Evolutionary conservation across 2,329 filamentous ascomycete species (phyloP).

Genomic region (Trichoderma atroviride): DNA sequence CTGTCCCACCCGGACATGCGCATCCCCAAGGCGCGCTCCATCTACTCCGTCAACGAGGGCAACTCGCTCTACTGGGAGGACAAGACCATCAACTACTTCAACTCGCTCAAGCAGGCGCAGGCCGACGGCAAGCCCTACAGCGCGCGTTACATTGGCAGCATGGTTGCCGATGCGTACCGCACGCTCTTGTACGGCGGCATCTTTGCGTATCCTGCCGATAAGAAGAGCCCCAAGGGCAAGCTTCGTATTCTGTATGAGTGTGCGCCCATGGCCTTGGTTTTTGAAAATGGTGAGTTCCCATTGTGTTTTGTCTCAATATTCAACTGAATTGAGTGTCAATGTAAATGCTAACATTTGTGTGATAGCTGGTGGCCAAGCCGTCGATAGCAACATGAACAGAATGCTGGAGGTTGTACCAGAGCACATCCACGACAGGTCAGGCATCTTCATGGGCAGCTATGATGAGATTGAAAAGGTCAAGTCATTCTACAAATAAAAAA

Average conservation of each 20-base stretch:
- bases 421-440: constrained; percentile 91
- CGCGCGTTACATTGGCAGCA: constrained; percentile 91
- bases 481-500: constrained; percentile 61
- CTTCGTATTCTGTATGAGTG: constrained; percentile 97
- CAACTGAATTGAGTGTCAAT: not conserved
- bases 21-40: constrained; percentile 76
- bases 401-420: constrained; percentile 90
- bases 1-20: constrained; percentile 94
- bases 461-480: constrained; percentile 97
- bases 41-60: constrained; percentile 99
- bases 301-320: not conserved
- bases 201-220: constrained; percentile 96
- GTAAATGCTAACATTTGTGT: not conserved
- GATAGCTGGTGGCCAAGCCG: constrained; percentile 83
- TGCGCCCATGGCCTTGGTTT: constrained; percentile 97
- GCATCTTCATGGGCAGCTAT: constrained; percentile 94
- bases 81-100: constrained; percentile 82
- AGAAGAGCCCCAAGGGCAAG: constrained; percentile 98
- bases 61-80: constrained; percentile 97
- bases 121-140: constrained; percentile 85
- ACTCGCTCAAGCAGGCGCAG: constrained; percentile 80
- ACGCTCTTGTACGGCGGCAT: constrained; percentile 94
- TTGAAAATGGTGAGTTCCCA: constrained; percentile 81
- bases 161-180: constrained; percentile 98
- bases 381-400: constrained; percentile 87